phyloP scores from a whole-genome alignment of 345 rosid genomes.

The Pistacia integerrima region DNA sequence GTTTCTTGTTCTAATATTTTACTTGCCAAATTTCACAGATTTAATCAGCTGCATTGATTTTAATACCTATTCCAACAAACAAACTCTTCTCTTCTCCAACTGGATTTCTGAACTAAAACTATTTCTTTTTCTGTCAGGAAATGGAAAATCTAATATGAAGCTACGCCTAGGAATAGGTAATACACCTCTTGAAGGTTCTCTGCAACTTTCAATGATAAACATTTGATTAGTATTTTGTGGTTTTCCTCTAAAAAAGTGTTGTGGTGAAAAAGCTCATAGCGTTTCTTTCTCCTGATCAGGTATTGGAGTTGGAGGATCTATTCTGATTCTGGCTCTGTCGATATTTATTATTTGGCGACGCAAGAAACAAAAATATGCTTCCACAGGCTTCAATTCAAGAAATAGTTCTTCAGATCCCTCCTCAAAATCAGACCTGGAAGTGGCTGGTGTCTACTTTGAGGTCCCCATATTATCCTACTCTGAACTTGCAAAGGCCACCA shows the following conservation, averaged over 20 bases:
- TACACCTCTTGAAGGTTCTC: neutral
- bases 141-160: neutral
- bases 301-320: constrained; percentile 40
- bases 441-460: constrained; percentile 34
- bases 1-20: too few relatives aligned
- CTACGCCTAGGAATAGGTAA: constrained; percentile 39
- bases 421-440: constrained; percentile 40
- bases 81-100: constrained; percentile 25
- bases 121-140: constrained; percentile 23
- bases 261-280: too few relatives aligned
- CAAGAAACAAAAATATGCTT: constrained; percentile 23
- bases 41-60: too few relatives aligned
- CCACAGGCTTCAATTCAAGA: constrained; percentile 30
- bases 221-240: neutral
- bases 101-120: neutral
- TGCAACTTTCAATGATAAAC: neutral
- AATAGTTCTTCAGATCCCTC: constrained; percentile 22
- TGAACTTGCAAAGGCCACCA: constrained; percentile 68
- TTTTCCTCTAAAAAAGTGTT: too few relatives aligned
- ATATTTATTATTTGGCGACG: constrained; percentile 13
- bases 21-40: too few relatives aligned
- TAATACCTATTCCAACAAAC: too few relatives aligned
- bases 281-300: constrained; percentile 22
- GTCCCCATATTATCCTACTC: constrained; percentile 53
- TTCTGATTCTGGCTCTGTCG: constrained; percentile 19